These are phyloP conservation scores for Trichoderma lentiforme DNA, from an alignment of 2,329 filamentous ascomycete species.

Conservation along the genomic window DNA sequence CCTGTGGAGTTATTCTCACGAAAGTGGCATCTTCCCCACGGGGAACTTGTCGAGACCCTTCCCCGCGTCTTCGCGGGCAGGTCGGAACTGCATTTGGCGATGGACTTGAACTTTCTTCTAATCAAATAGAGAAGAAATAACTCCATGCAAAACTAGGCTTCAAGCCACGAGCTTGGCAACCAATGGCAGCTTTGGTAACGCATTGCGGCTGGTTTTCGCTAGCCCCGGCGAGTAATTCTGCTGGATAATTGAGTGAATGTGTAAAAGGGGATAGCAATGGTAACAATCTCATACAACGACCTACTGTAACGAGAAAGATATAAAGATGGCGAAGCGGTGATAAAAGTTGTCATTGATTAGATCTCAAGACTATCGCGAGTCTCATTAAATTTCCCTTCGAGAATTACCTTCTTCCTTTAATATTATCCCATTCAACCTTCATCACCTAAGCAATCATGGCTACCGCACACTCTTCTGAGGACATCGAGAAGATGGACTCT, in stretches of 20 bases:
- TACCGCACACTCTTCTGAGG: not conserved
- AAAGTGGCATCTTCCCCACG: not conserved
- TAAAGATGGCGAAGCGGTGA: not conserved
- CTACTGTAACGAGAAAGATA: not conserved
- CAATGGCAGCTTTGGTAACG: not conserved
- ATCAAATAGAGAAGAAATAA: not conserved
- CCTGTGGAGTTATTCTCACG: not conserved
- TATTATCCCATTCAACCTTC: not conserved
- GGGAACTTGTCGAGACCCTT: not conserved
- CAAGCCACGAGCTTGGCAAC: not conserved
- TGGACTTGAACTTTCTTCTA: not conserved
- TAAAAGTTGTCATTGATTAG: not conserved
- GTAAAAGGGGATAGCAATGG: not conserved
- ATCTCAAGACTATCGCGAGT: not conserved
- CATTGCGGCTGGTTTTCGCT: not conserved
- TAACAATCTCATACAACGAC: not conserved
- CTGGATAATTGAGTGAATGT: not conserved
- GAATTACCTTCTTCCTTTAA: not conserved
- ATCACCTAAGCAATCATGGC: not conserved
- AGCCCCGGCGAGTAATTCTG: not conserved
- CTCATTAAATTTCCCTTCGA: not conserved
- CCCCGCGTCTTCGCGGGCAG: conserved; percentile 7
- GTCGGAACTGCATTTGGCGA: not conserved
- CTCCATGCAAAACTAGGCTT: not conserved
- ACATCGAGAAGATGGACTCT: conserved; percentile 3